Evolutionary conservation across 108 stramenopile species (phyloP), one percentile per base, ranked within the genome.

Genomic region (Cyclotella choctawhatcheeana): DNA sequence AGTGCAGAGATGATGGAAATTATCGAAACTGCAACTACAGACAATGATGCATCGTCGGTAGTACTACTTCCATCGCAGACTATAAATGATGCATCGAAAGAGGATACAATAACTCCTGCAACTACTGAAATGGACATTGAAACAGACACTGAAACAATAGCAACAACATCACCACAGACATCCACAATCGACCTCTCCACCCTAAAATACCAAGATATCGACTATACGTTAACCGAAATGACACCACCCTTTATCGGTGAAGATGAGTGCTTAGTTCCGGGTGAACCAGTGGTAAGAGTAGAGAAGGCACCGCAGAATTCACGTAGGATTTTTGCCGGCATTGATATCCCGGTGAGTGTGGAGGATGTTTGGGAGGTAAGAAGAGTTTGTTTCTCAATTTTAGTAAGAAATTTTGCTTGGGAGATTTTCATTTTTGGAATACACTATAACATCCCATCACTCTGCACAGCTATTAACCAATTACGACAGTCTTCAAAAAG

Each of bases 281-380:
- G 91, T 22, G 95, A 96, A 69, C 90, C 93, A 13, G 73, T 92
- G 8, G 89, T 92, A 1, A 75, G 93, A 0, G 88, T 96, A 16
- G 93, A 96, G 67, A 90, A 86, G 67, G 95, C 95, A 58, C 92
- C 95, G 14, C 85, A 90, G 54, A 96, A 96, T 74, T 89, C 91
- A 0, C 50, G 95, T 12, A 68, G 95, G n/a, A 96, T 96, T 43
- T 96, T 89, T 79, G 91, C 95, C 8, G 92, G 92, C 1, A 89
- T 96, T 71, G 95, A 96, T 72, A 93, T 96, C 47, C 73, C 87
- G 60, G 90, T 84, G 1, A 83, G 86, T 66, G 85, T 88, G 0
- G 93, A 94, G 44, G 85, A 76, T 37, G 89, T 96, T 7, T 96
- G 95, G 95, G 82, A 88, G 35, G 73, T 86, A 43, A 72, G 79